Evolutionary conservation across 2,329 filamentous ascomycete species (phyloP).

Genomic region (Diaporthe nobilis): DNA sequence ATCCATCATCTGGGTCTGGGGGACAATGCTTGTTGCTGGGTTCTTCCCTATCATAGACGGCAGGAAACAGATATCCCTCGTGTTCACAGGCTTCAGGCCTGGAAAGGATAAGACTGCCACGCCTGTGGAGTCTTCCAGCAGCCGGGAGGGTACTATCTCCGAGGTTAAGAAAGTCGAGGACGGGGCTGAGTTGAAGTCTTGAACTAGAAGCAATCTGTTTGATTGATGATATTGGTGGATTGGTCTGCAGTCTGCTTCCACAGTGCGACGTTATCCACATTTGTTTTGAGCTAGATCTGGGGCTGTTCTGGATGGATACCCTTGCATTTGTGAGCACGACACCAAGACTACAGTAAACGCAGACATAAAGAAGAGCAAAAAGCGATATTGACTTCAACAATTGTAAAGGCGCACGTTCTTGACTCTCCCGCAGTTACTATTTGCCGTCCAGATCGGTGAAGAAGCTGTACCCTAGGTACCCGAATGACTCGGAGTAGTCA

Average conservation of each 20-base stretch:
- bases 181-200: background rate
- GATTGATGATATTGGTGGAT: background rate
- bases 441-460: slow-evolving; percentile 14
- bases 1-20: slow-evolving; percentile 67
- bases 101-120: background rate
- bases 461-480: slow-evolving; percentile 21
- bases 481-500: background rate
- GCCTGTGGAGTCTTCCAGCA: slow-evolving; percentile 5
- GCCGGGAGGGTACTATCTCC: slow-evolving; percentile 7
- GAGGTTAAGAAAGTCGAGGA: background rate
- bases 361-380: background rate
- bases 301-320: background rate
- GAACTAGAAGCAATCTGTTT: background rate
- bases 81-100: background rate
- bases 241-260: no score
- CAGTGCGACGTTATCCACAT: background rate
- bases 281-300: background rate
- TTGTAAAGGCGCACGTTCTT: background rate
- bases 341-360: background rate
- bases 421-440: background rate
- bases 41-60: slow-evolving; percentile 66
- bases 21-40: slow-evolving; percentile 62
- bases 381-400: background rate
- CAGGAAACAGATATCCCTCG: slow-evolving; percentile 49
- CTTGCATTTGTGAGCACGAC: background rate